A percentile compares a stretch with the other conserved stretches of the same genome.
Conservation (phyloP, 495 filamentous ascomycete species). For the Schizothecium vesticola region DNA sequence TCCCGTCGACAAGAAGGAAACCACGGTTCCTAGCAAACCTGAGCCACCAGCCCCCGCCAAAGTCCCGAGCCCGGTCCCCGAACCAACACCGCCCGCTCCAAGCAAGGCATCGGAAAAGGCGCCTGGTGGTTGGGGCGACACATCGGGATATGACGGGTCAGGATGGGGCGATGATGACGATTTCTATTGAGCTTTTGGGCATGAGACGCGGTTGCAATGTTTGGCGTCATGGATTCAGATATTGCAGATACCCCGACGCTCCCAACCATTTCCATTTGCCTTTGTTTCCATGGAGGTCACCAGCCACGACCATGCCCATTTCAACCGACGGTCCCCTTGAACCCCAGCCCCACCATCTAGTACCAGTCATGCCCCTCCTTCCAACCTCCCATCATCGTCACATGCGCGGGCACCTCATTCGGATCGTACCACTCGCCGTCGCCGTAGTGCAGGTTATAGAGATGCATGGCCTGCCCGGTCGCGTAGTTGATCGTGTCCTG, state of each 20-base stretch:
- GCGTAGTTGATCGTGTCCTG: no score
- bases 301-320: no score
- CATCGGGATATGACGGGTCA: slow-evolving; percentile 23
- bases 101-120: neutral
- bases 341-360: no score
- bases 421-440: no score
- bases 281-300: no score
- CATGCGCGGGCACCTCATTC: no score
- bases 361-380: no score
- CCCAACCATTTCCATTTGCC: no score
- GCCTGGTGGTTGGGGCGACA: slow-evolving; percentile 10
- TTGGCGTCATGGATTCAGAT: neutral
- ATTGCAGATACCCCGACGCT: neutral
- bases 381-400: no score
- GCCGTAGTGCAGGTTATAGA: no score
- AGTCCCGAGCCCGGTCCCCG: neutral
- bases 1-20: neutral
- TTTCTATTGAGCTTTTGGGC: neutral
- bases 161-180: slow-evolving; percentile 25
- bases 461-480: no score
- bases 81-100: neutral
- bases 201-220: neutral
- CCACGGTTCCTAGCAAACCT: neutral
- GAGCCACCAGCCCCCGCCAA: neutral
- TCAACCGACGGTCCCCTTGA: no score